Evolutionary conservation across 2,329 filamentous ascomycete genomes (phyloP), one percentile per base, ranked within the genome.

Genomic region (Penicillium nordicum): DNA sequence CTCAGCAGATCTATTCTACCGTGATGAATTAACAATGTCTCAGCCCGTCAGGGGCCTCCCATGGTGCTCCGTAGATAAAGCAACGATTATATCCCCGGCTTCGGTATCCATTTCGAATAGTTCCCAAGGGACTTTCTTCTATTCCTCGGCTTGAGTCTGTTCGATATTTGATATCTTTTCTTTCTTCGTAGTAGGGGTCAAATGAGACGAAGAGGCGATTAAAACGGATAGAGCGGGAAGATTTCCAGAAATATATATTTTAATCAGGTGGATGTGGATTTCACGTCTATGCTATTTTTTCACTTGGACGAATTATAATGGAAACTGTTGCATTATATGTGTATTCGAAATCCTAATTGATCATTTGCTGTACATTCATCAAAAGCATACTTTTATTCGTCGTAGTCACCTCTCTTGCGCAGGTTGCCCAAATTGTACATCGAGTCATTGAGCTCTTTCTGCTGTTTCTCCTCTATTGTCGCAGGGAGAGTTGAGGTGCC

Each of bases 381-480:
- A 38, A 48, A 54, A 7, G 36, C 55, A 37, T 30, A 30, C 45
- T 12, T 37, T 50, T 37, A 55, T n/a, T 55, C 52, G n/a, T 55
- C 45, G 23, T 18, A 32, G 3, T 42, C 52, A 49, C 25, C 52
- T 43, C 61, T 71, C 65, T 78, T 78, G 42, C 74, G 67, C 45
- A 78, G 62, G 62, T 74, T 75, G 34, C 68, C 70, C 58, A 79
- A 50, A 63, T 67, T 62, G 72, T 76, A 75, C 25, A 78, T 43
- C 1, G 67, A 59, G 23, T 73, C 73, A 42, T 72, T 68, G 29
- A 78, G 50, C 37, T 69, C 71, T 40, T 68, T 68, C 47, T 62
- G 60, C 27, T 69, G 63, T 51, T 72, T 74, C 11, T 66, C 63
- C 16, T 72, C 65, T 7, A 67, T 53, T 34, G 57, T 54, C 27